Percentiles rank a stretch among this genome's conserved stretches.
phyloP scores from a whole-genome alignment of 1,284 basidiomycete species.

The Rhodotorula sp. region DNA sequence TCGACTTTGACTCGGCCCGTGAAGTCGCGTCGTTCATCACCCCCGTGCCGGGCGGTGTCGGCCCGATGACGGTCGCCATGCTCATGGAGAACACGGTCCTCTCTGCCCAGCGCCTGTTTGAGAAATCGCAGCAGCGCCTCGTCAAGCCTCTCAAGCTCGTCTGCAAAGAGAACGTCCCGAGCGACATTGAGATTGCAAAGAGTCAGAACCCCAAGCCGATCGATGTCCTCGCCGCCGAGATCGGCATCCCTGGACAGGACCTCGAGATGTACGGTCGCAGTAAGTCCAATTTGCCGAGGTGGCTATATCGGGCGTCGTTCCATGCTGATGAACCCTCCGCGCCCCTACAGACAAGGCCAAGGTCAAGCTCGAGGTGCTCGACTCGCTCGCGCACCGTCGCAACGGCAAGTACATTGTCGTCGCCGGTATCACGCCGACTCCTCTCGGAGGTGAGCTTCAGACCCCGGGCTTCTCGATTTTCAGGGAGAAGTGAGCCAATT shows the following conservation, averaged over 20 bases:
- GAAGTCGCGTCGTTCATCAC: conserved; percentile 85
- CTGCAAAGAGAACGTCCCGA: conserved; percentile 78
- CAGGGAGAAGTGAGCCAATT: conserved; percentile 46
- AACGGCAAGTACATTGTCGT: conserved; percentile 98
- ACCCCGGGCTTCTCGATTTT: not conserved
- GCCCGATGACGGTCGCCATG: conserved; percentile 98
- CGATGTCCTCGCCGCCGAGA: conserved; percentile 77
- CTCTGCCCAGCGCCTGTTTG: conserved; percentile 78
- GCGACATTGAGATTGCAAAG: conserved; percentile 94
- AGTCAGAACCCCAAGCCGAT: conserved; percentile 92
- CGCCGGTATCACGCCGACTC: conserved; percentile 95
- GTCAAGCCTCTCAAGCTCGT: conserved; percentile 76
- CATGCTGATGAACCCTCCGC: not conserved
- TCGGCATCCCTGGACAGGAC: conserved; percentile 82
- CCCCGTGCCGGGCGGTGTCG: conserved; percentile 96
- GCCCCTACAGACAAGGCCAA: conserved; percentile 60
- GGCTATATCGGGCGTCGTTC: no score
- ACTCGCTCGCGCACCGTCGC: conserved; percentile 73
- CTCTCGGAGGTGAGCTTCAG: conserved; percentile 69
- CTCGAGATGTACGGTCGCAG: conserved; percentile 92
- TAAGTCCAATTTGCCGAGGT: conserved; percentile 54
- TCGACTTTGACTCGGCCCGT: conserved; percentile 77
- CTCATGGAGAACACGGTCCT: conserved; percentile 93
- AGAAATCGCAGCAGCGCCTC: conserved; percentile 61
- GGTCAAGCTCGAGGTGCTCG: conserved; percentile 83